These are phyloP conservation scores for Kwoniella dendrophila DNA, from an alignment of 768 basidiomycete genomes.

Conservation along the genomic window DNA sequence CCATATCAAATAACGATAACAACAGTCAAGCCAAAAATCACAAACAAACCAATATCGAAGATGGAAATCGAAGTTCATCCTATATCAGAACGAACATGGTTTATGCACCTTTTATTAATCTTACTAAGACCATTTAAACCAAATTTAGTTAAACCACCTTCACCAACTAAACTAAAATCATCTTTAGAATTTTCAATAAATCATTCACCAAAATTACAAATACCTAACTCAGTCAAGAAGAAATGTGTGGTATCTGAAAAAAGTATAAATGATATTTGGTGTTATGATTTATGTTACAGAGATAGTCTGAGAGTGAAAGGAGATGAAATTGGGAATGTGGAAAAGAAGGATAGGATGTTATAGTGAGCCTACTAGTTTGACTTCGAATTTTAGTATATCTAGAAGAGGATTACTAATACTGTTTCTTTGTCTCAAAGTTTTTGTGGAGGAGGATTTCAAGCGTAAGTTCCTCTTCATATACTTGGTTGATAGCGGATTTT, in stretches of 20 bases:
- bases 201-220: not conserved
- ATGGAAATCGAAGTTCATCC: constrained; percentile 1
- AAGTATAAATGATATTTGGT: not conserved
- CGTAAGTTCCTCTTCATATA: not conserved
- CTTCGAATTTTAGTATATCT: not conserved
- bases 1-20: too few species aligned
- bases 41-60: too few species aligned
- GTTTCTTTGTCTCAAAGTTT: constrained; percentile 1
- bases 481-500: too few species aligned
- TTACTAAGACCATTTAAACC: constrained; percentile 6
- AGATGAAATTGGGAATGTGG: not conserved
- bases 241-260: not conserved
- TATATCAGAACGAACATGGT: not conserved
- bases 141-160: constrained; percentile 3
- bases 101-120: not conserved
- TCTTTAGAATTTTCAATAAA: constrained; percentile 2
- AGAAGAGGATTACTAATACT: not conserved
- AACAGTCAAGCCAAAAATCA: too few species aligned
- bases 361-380: not conserved
- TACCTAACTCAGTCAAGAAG: not conserved
- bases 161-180: constrained; percentile 1
- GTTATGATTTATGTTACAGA: not conserved
- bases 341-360: not conserved
- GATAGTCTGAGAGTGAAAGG: too few species aligned
- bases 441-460: constrained; percentile 15